Conservation (phyloP, 129 eudicot genomes). For the Smallanthus sonchifolius region DNA sequence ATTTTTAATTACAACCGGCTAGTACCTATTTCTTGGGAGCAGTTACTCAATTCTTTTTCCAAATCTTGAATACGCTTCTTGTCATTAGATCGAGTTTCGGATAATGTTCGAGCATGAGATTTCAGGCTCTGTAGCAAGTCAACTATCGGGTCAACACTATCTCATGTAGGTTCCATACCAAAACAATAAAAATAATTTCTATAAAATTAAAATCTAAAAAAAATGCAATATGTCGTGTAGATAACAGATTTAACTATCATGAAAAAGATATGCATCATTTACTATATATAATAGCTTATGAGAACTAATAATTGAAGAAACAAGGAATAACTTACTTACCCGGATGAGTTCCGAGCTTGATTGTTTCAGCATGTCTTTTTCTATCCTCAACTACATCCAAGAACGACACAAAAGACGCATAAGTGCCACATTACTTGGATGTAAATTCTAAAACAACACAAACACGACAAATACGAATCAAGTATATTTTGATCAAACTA, state of each 20-base stretch:
- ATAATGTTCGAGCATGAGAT: constrained; percentile 56
- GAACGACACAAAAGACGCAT: not conserved
- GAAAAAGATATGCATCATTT: not conserved
- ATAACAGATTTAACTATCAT: no score
- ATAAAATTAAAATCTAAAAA: not conserved
- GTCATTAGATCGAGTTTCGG: constrained; percentile 59
- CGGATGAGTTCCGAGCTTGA: constrained; percentile 73
- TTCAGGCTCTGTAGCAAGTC: constrained; percentile 62
- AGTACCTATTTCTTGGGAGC: constrained; percentile 96
- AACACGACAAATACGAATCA: no score
- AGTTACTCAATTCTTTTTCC: constrained; percentile 79
- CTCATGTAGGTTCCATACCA: not conserved
- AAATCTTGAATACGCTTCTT: constrained; percentile 60
- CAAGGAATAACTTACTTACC: constrained; percentile 34
- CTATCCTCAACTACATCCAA: constrained; percentile 61
- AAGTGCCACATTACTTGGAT: no score
- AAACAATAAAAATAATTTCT: not conserved
- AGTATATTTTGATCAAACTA: no score
- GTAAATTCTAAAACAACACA: no score
- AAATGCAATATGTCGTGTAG: not conserved
- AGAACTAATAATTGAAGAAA: not conserved
- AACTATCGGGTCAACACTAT: not conserved
- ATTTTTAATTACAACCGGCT: not conserved
- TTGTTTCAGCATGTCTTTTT: constrained; percentile 69
- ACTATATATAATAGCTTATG: not conserved